Evolutionary conservation across 148 eudicot genomes (phyloP).

Genomic region (Rhododendron molle): DNA sequence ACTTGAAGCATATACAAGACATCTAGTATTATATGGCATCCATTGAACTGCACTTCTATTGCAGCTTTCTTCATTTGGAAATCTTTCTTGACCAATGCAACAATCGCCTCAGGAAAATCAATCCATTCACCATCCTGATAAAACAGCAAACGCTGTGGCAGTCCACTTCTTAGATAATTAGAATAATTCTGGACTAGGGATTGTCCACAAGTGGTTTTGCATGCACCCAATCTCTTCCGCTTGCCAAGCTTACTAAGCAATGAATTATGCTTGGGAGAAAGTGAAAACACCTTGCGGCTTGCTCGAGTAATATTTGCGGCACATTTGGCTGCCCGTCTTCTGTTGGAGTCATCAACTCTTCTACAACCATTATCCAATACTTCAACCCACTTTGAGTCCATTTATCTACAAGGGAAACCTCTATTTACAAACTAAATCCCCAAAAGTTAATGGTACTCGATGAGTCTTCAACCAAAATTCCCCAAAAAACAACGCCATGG

Average conservation of each 20-base stretch:
- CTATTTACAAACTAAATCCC: constrained; percentile 24
- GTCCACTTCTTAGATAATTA: constrained; percentile 27
- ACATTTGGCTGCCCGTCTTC: constrained; percentile 16
- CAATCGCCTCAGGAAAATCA: constrained; percentile 26
- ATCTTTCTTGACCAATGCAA: constrained; percentile 20
- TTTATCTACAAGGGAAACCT: constrained; percentile 22
- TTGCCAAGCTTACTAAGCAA: constrained; percentile 18
- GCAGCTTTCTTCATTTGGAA: constrained; percentile 29
- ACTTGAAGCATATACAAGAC: constrained; percentile 31
- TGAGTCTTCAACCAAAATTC: constrained; percentile 19
- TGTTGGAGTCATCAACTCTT: constrained; percentile 12
- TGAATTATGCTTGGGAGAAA: constrained; percentile 11
- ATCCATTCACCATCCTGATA: constrained; percentile 32
- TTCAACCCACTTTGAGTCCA: constrained; percentile 30
- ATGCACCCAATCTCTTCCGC: constrained; percentile 28
- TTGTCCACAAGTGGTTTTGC: constrained; percentile 19
- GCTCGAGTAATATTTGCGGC: constrained; percentile 18
- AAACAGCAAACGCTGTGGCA: constrained; percentile 29
- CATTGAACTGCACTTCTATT: constrained; percentile 22
- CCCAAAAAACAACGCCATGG: constrained; percentile 8
- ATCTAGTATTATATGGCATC: constrained; percentile 28
- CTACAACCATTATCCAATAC: constrained; percentile 21
- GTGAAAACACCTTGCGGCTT: constrained; percentile 20
- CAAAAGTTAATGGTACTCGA: constrained; percentile 3
- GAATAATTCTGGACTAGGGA: constrained; percentile 22